These are phyloP conservation scores for Antrodiella citrinella DNA, from an alignment of 768 basidiomycete genomes.

Conservation along the genomic window DNA sequence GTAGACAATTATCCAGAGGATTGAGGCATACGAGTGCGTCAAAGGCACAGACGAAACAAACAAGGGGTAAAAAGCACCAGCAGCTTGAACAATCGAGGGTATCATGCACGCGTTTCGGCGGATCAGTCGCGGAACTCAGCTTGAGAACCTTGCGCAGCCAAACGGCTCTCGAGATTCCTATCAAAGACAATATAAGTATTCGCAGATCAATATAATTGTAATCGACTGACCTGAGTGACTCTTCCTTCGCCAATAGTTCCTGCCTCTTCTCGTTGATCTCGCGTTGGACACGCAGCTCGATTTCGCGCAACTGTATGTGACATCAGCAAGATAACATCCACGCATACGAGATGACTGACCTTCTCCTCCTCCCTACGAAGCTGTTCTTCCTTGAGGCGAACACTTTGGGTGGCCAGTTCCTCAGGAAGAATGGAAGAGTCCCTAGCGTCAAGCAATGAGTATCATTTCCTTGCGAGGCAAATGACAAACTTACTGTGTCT, in stretches of 20 bases:
- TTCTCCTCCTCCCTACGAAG: conserved; percentile 96
- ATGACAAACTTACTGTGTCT: conserved; percentile 50
- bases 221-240: conserved; percentile 74
- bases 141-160: conserved; percentile 83
- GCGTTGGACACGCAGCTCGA: conserved; percentile 95
- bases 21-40: not conserved
- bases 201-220: no score
- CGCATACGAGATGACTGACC: conserved; percentile 29
- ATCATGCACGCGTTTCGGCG: conserved; percentile 14
- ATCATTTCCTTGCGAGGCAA: not conserved
- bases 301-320: conserved; percentile 74
- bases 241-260: conserved; percentile 93
- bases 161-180: conserved; percentile 84
- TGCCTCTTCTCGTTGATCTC: conserved; percentile 98
- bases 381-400: conserved; percentile 98
- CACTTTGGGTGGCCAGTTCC: conserved; percentile 93
- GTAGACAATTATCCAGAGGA: not conserved
- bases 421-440: conserved; percentile 91
- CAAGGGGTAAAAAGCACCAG: not conserved
- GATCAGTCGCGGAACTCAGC: conserved; percentile 66
- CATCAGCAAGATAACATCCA: conserved; percentile 1
- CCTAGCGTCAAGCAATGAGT: conserved; percentile 25
- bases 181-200: not conserved
- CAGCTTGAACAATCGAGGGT: conserved; percentile 17
- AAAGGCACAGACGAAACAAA: not conserved